Base-by-base conservation (phyloP, 257 asterid genomes). In the Lycium barbarum region DNA sequence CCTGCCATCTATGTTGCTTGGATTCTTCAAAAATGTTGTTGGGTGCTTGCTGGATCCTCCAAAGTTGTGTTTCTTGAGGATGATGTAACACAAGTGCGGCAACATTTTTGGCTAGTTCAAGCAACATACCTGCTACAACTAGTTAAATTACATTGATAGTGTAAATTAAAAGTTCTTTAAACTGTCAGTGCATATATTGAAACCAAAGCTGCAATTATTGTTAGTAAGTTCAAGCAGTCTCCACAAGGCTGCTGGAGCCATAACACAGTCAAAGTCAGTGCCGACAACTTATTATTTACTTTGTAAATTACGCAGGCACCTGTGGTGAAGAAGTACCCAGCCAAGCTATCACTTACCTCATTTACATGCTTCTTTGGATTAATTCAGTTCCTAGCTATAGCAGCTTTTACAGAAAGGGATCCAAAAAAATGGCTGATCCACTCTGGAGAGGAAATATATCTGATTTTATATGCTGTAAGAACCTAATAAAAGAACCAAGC, bases 331-430 rank as follows among this genome's bases (percentile, higher is more conserved):
- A 92, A 93, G 88, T 95, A 95, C 82, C 98, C 98, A 67, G 97
- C 98, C 22, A 94, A 94, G 80, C 96, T 95, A 65, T 93, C 98
- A 78, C 92, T 95, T 59, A 94, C 97, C 67, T 92, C 98, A 43
- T 94, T 95, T 84, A 94, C 97, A 53, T 92, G 92, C 91, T 93
- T 94, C 91, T 94, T 94, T 74, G 96, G 98, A 84, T 90, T 94
- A 74, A 86, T 94, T 73, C 98, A 95, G 80, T 93, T 95, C 91
- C 88, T 94, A 73, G 85, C 63, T 22, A 93, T 95, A 88, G 98
- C 98, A 80, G 97, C 97, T 82, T 93, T 95, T 59, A 90, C 83
- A 10, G 97, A 94, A 88, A 89, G 91, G 85, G 98, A 95, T 84
- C 92, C 91, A 53, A 87, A 87, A 58, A 91, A 83, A 73, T 95